A percentile compares a stretch with the other conserved stretches of the same genome.
phyloP scores from a whole-genome alignment of 2,329 filamentous ascomycete species.

The Penicillium sp. region DNA sequence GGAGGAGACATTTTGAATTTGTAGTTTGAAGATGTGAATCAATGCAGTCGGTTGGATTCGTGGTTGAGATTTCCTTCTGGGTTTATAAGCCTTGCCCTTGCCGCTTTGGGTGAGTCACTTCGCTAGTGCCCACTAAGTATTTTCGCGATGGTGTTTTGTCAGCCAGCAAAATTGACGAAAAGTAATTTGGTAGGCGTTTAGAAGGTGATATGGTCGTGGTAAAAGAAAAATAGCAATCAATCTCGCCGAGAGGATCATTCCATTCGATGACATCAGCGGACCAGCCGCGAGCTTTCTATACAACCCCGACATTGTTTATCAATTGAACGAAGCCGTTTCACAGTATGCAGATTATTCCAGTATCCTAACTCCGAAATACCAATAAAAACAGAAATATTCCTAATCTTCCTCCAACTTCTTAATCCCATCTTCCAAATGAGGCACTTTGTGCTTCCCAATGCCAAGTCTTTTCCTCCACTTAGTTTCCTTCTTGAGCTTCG shows the following conservation, averaged over 20 bases:
- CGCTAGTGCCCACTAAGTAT: background rate
- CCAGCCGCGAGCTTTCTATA: background rate
- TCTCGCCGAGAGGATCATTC: background rate
- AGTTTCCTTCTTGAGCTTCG: constrained; percentile 9
- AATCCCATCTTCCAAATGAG: constrained; percentile 6
- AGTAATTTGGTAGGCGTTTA: background rate
- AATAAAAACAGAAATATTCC: background rate
- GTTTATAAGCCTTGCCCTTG: background rate
- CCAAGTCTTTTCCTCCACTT: constrained; percentile 8
- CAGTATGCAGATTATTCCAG: background rate
- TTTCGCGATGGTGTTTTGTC: background rate
- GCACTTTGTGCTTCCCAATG: constrained; percentile 2
- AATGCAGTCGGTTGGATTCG: background rate
- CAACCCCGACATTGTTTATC: background rate
- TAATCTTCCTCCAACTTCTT: constrained; percentile 4
- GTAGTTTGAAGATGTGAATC: background rate
- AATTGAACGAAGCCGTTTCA: background rate
- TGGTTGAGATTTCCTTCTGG: background rate
- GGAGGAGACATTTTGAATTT: constrained; percentile 13
- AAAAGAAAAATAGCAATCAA: background rate
- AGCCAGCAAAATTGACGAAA: background rate
- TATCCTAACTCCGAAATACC: background rate
- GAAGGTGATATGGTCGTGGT: background rate
- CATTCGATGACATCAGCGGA: background rate
- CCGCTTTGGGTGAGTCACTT: background rate